Percentiles rank a stretch among this genome's conserved stretches.
phyloP scores from a whole-genome alignment of 2,329 filamentous ascomycete genomes.

The Ambrosiella beaveri region DNA sequence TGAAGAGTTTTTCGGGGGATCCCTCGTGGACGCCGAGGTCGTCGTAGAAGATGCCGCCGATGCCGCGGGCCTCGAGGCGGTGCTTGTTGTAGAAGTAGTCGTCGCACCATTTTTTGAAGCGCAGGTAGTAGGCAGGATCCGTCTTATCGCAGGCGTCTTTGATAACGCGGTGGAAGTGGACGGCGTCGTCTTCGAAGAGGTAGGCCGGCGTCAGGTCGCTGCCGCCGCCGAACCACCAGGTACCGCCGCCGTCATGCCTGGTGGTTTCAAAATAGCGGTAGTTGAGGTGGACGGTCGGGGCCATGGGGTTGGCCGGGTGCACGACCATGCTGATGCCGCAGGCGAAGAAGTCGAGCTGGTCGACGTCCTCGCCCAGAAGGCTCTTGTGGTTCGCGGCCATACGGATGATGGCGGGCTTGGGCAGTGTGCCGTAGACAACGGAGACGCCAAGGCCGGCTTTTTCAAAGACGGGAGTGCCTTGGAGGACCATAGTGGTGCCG shows the following conservation, averaged over 20 bases:
- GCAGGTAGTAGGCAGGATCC: constrained; percentile 77
- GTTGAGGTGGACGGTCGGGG: constrained; percentile 92
- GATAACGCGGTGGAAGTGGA: constrained; percentile 88
- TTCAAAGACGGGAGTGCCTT: constrained; percentile 93
- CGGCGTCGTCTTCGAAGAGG: constrained; percentile 90
- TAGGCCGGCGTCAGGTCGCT: constrained; percentile 87
- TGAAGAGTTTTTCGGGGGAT: constrained; percentile 76
- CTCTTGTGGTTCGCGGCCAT: constrained; percentile 95
- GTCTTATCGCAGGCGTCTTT: constrained; percentile 89
- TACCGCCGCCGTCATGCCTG: constrained; percentile 62
- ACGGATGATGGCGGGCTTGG: constrained; percentile 70
- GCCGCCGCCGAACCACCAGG: constrained; percentile 97
- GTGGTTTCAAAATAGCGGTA: constrained; percentile 98
- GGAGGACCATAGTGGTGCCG: constrained; percentile 83
- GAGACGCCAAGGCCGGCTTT: constrained; percentile 94
- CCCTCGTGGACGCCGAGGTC: constrained; percentile 79
- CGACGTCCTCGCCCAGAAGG: constrained; percentile 50
- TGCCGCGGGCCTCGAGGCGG: constrained; percentile 65
- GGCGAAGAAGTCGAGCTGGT: constrained; percentile 86
- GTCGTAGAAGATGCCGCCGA: constrained; percentile 98
- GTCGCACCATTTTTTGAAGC: constrained; percentile 97
- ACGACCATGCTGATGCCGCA: constrained; percentile 84
- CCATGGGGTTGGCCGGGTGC: constrained; percentile 90
- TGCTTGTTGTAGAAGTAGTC: constrained; percentile 94
- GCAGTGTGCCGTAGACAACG: constrained; percentile 82